Evolutionary conservation across 495 filamentous ascomycete genomes (phyloP), one percentile per base, ranked within the genome.

Genomic region (Penicillium salamii): DNA sequence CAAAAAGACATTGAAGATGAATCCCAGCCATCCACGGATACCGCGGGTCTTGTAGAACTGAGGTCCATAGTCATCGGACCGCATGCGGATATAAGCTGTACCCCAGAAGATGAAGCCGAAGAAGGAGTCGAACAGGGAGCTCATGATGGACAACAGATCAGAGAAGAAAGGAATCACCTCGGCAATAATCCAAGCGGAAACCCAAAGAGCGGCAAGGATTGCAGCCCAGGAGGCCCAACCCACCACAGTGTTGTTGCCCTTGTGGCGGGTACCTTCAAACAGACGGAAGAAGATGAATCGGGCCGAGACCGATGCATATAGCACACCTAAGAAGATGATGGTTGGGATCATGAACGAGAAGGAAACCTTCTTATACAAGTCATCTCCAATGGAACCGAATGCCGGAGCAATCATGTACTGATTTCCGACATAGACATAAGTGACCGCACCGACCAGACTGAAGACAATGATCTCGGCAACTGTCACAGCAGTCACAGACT

Each of bases 71-170:
- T 92, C 88, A 0, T 77, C 84, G 34, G 69, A 63, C 13, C 89
- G 76, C 90, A 95, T 91, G 24, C 88, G 82, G 52, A 93, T 76
- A 62, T 93, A 95, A 1, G 90, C 90, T 4, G 88, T 80, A 23
- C 89, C 90, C 90, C 90, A 95, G 77, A 93, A 95, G 58, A 95
- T 92, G 70, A 92, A 95, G 14, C 90, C 90, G 52, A 95, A 95
- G 72, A 93, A 95, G 19, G 86, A 90, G 66, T 95, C 90, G 57
- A 95, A 95, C 12, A 95, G 79, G 14, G 88, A 88, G 54, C 88
- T 91, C 88, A 95, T 91, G 43, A 95, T 78, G 7, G 85, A 86
- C 8, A 92, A 74, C 29, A 95, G 74, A 42, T 88, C 87, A 20
- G 84, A 84, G 72, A 95, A 95, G 79, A 95, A 95, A 0, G 90